Evolutionary conservation across 164 flowering plant species (phyloP), one percentile per base, ranked within the genome.

Genomic region (Aristolochia contorta): DNA sequence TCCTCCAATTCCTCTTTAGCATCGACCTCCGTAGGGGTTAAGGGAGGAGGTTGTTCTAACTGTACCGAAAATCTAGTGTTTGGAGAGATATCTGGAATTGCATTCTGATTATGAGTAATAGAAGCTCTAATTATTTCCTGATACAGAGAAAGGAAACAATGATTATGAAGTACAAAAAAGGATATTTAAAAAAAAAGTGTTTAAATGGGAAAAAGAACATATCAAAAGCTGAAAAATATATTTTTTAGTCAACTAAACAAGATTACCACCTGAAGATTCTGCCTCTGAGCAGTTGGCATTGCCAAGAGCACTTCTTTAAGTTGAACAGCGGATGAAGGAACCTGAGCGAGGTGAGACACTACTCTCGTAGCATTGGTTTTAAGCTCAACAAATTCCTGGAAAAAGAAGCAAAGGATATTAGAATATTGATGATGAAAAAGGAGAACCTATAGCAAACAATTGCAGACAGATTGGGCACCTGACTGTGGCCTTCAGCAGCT

Each of bases 301-400:
- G 79, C 80, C 33, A 91, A 63, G 66, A 94, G 68, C 54, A 75
- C 81, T 65, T 94, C 97, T 78, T 81, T 94, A 69, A 94, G 78
- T 56, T 71, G 73, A 57, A 62, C 68, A 47, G 91, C 82, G 13
- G 87, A 82, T 43, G 88, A 79, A 72, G 96, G 85, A 60, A 79
- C 67, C 74, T 91, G 96, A 71, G 91, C 96, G 72, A 91, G 78
- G 74, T 84, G 93, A 70, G 96, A 78, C 61, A 94, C 96, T 72
- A 91, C 79, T 72, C 62, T 79, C 58, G 83, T 45, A 14, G 90
- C 81, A 6, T 75, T 77, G 64, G 66, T 77, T 74, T 81, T 82
- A 41, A 94, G 61, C 47, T 85, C 96, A 59, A 30, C 62, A 59
- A 74, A 67, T 72, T 86, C 97, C 99, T 93, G 82, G 54, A 55